Evolutionary conservation across 495 filamentous ascomycete species (phyloP), one percentile per base, ranked within the genome.

Genomic region (Aspergillus egyptiacus): DNA sequence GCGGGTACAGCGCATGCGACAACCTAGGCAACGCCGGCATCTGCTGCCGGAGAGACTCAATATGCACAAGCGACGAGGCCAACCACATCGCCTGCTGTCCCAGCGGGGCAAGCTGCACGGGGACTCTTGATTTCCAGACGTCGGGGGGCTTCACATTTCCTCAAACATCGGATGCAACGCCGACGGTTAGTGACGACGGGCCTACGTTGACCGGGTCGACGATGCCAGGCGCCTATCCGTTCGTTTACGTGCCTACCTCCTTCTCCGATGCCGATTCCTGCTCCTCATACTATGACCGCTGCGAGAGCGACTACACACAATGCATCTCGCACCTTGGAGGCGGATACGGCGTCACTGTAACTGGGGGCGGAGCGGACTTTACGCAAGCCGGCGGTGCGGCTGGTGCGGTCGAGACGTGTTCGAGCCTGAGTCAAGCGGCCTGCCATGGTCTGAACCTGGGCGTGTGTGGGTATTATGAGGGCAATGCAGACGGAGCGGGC

Each of bases 71-170:
- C 22, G 83, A 87, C 58, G 60, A 59, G 24, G 78, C 75, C 15
- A 67, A 77, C 51, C 74, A 84, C 48, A 74, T 85, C 47, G 83
- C 82, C 24, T 87, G 83, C 64, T 87, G 83, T 62, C 80, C 81
- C 6, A 70, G 63, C 9, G 74, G 77, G 31, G 76, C 77, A 28
- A 76, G 64, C 27, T 87, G 83, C 57, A 85, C 80, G 0, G 83
- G 83, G 3, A 78, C 68, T 10, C 63, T 85, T 11, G 67, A 62
- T 0, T 64, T 63, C 10, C 23, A 31, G n/a, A 33, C 58, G 15
- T 65, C 64, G 6, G 57, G 44, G 11, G 39, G 61, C 42, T 72
- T 70, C 51, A 55, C 61, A 33, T 72, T 69, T 34, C 67, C 67
- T 11, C 54, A 63, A 18, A 55, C 59, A 9, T 61, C 62, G 18